Percentiles rank a stretch among this genome's conserved stretches.
These are phyloP conservation scores for Podosphaera aphanis DNA, from an alignment of 2,329 filamentous ascomycete species.

Conservation along the genomic window DNA sequence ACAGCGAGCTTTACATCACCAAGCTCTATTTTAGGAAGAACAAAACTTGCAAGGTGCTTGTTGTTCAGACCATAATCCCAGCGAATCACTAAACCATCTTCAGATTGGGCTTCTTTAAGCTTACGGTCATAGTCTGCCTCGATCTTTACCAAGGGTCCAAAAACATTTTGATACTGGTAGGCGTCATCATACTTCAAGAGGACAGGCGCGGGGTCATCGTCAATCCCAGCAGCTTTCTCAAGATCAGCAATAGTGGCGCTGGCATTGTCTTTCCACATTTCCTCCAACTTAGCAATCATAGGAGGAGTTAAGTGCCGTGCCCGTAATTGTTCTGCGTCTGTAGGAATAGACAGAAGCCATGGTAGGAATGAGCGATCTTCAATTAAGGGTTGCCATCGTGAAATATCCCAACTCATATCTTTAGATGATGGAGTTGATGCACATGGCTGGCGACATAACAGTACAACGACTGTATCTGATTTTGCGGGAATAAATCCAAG, in stretches of 20 bases:
- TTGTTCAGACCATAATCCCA: slow-evolving; percentile 95
- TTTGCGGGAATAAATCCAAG: slow-evolving; percentile 97
- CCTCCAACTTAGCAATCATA: slow-evolving; percentile 87
- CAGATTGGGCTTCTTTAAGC: slow-evolving; percentile 90
- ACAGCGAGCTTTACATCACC: slow-evolving; percentile 96
- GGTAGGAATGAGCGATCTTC: slow-evolving; percentile 85
- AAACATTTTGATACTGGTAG: slow-evolving; percentile 97
- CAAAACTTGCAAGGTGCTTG: slow-evolving; percentile 88
- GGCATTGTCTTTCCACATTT: slow-evolving; percentile 94
- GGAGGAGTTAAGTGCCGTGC: slow-evolving; percentile 81
- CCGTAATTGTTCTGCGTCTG: slow-evolving; percentile 85
- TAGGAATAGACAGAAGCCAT: slow-evolving; percentile 77
- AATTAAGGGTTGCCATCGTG: slow-evolving; percentile 90
- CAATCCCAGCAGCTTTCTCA: slow-evolving; percentile 73
- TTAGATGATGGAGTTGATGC: slow-evolving; percentile 87
- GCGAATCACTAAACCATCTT: slow-evolving; percentile 79
- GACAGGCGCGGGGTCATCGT: slow-evolving; percentile 86
- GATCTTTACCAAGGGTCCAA: slow-evolving; percentile 93
- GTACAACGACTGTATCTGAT: slow-evolving; percentile 90
- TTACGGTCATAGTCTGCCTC: slow-evolving; percentile 98
- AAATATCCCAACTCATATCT: slow-evolving; percentile 99
- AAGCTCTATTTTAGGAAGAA: slow-evolving; percentile 87
- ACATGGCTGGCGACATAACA: slow-evolving; percentile 89
- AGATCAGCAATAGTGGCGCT: slow-evolving; percentile 72
- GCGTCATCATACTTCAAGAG: slow-evolving; percentile 88